A percentile compares a stretch with the other conserved stretches of the same genome.
Conservation (phyloP, 2,329 filamentous ascomycete species). For the Aspergillus neotritici region DNA sequence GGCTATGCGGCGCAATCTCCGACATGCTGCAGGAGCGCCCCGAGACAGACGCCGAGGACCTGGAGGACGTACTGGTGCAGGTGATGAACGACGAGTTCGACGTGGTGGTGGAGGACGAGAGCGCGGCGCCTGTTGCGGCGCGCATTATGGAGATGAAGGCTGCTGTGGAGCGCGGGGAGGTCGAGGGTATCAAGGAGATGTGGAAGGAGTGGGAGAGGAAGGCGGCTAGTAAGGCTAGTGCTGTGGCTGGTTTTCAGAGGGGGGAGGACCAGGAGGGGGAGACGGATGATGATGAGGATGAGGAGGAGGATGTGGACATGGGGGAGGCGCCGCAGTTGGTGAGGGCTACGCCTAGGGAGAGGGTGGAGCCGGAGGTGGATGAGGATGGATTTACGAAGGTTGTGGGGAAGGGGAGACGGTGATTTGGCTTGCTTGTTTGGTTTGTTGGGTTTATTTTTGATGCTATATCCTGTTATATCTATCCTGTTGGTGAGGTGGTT, state of each 20-base stretch:
- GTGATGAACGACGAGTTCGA: slow-evolving; percentile 97
- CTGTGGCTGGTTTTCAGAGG: slow-evolving; percentile 28
- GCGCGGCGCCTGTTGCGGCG: slow-evolving; percentile 65
- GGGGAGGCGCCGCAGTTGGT: slow-evolving; percentile 62
- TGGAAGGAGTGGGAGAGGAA: slow-evolving; percentile 43
- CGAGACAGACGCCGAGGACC: slow-evolving; percentile 66
- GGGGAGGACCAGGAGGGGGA: slow-evolving; percentile 45
- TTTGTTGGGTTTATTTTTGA: slow-evolving; percentile 3
- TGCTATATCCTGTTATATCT: neutral
- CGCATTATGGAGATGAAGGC: slow-evolving; percentile 64
- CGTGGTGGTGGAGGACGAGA: slow-evolving; percentile 85
- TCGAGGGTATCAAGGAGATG: slow-evolving; percentile 59
- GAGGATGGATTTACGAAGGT: slow-evolving; percentile 78
- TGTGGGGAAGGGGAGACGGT: slow-evolving; percentile 60
- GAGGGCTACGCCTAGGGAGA: slow-evolving; percentile 55
- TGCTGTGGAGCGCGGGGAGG: slow-evolving; percentile 60
- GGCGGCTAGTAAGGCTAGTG: slow-evolving; percentile 33
- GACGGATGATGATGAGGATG: slow-evolving; percentile 54
- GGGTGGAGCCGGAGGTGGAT: slow-evolving; percentile 64
- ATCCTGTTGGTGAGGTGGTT: slow-evolving; percentile 5
- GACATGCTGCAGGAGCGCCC: slow-evolving; percentile 64
- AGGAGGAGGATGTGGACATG: slow-evolving; percentile 59
- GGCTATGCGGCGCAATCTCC: slow-evolving; percentile 83
- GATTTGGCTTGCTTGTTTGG: slow-evolving; percentile 8
- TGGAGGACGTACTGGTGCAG: slow-evolving; percentile 79